Percentiles rank a stretch among this genome's conserved stretches.
phyloP scores from a whole-genome alignment of 2,329 filamentous ascomycete species.

The Sporothrix luriei region DNA sequence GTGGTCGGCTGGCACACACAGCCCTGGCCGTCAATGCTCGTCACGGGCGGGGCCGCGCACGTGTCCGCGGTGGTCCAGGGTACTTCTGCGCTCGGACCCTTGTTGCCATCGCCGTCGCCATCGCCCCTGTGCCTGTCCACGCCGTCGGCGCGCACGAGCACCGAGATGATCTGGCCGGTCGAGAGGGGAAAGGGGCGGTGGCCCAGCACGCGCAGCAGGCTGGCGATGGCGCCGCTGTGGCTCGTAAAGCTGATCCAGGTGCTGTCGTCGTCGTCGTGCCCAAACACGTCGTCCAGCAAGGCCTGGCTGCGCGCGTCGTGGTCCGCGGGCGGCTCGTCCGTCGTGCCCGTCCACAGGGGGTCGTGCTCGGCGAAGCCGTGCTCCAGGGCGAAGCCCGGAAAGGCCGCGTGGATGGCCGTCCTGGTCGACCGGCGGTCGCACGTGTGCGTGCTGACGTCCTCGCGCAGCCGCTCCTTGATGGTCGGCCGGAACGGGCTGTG shows the following conservation, averaged over 20 bases:
- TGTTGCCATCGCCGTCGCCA: constrained; percentile 24
- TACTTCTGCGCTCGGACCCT: constrained; percentile 37
- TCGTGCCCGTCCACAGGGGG: constrained; percentile 48
- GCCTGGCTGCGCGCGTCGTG: constrained; percentile 54
- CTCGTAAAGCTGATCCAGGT: constrained; percentile 63
- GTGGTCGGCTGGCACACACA: constrained; percentile 46
- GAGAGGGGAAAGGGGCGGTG: constrained; percentile 63
- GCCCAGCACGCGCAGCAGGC: constrained; percentile 45
- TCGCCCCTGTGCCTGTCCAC: not conserved
- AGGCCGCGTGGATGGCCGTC: constrained; percentile 54
- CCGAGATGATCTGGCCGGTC: constrained; percentile 70
- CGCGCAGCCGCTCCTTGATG: constrained; percentile 67
- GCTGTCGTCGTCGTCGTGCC: constrained; percentile 53
- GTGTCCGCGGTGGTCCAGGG: constrained; percentile 49
- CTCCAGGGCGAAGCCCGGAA: constrained; percentile 61
- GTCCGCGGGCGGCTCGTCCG: constrained; percentile 50
- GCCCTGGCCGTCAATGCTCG: constrained; percentile 45
- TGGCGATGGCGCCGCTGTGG: constrained; percentile 61
- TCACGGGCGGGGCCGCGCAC: constrained; percentile 50
- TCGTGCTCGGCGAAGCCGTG: constrained; percentile 61
- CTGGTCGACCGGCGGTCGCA: constrained; percentile 65
- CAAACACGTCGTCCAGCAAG: constrained; percentile 61
- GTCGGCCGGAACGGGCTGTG: constrained; percentile 57
- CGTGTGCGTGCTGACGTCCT: constrained; percentile 68
- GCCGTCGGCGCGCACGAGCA: constrained; percentile 62